Conservation (phyloP, 495 filamentous ascomycete genomes). For the Thozetella sp. region DNA sequence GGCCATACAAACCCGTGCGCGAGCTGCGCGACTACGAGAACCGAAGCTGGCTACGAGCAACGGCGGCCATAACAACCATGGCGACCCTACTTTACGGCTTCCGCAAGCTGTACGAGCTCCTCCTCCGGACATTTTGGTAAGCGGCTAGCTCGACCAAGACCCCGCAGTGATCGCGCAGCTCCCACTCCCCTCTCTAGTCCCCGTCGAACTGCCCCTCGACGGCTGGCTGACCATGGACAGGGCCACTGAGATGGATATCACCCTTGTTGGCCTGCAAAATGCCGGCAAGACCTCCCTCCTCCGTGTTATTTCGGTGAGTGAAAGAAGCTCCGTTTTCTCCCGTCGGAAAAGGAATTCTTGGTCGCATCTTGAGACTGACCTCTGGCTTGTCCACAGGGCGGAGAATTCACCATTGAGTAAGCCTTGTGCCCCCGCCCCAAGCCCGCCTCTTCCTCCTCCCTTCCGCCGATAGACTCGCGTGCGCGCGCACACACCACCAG, state of each 20-base stretch:
- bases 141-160: constrained; percentile 34
- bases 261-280: constrained; percentile 98
- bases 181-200: constrained; percentile 2
- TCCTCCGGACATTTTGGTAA: constrained; percentile 97
- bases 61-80: constrained; percentile 52
- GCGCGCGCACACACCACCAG: constrained; percentile 2
- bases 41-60: not conserved
- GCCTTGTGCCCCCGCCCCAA: constrained; percentile 38
- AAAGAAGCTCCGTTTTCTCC: constrained; percentile 32
- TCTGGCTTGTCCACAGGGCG: constrained; percentile 64
- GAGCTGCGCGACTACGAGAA: not conserved
- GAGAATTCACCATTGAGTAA: constrained; percentile 99
- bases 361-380: not conserved
- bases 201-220: not conserved
- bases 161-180: constrained; percentile 11
- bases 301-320: constrained; percentile 82
- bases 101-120: constrained; percentile 95
- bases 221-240: constrained; percentile 48
- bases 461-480: constrained; percentile 4
- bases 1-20: not conserved
- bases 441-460: not conserved
- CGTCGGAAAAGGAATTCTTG: not conserved
- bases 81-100: constrained; percentile 68
- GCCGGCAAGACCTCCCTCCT: constrained; percentile 96
- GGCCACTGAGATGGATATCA: constrained; percentile 99